Base-by-base conservation (phyloP, 2,329 filamentous ascomycete species). In the Aspergillus vadensis region DNA sequence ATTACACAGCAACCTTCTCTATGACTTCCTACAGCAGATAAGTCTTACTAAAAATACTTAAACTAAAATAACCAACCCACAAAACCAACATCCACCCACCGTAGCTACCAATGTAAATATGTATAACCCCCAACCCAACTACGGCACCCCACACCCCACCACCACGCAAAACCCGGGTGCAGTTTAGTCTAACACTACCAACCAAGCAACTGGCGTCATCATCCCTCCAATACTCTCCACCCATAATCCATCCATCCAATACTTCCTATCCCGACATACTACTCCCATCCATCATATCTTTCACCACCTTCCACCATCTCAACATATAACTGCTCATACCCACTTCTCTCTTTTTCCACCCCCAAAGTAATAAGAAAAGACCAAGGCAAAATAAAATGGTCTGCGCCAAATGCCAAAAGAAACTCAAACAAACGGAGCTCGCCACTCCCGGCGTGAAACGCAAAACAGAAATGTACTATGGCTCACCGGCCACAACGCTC, bases 391-490 rank as follows among this genome's bases (percentile, higher is more conserved):
- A 25, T 6, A 27, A 65, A 53, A 88, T 88, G 86, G 86, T 89
- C 60, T 89, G 86, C 78, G 75, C 81, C 64, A 88, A 86, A 76
- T 89, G 86, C 67, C 81, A 86, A 68, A 87, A 86, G 73, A 81
- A 85, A 56, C 77, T 83, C 58, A 86, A 86, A 73, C 77, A 81
- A 56, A 88, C 86, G 14, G 80, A 83, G 12, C 82, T 89, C 59
- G 86, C 85, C 62, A 89, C 86, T 0, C 86, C 86, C 0, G 83
- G 81, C 27, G 86, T 89, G 63, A 89, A 88, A 76, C 86, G 86
- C 77, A 88, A 86, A 80, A 85, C 76, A 69, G 86, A 89, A 55
- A 86, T 88, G 77, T 88, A 88, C 73, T 83, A 86, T 68, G 86
- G 86, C 51, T 88, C 86, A 2, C 75, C 85, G 1, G 78, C 83